phyloP scores from a whole-genome alignment of 1,284 basidiomycete species.

The Trametes polyzona region DNA sequence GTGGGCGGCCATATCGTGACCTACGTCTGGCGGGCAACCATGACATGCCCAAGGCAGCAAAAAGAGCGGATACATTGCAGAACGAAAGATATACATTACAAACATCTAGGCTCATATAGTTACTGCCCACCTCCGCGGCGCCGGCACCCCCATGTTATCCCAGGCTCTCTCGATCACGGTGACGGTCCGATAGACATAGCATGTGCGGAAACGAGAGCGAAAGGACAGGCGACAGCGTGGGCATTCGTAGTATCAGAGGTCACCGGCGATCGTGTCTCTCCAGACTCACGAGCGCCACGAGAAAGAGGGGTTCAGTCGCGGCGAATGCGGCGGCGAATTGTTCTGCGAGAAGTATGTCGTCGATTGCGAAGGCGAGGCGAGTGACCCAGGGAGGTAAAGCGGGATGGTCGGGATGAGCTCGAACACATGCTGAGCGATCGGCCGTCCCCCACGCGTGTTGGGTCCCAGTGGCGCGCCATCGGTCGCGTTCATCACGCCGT shows the following conservation, averaged over 20 bases:
- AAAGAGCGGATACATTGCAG: constrained; percentile 1
- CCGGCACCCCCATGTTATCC: not conserved
- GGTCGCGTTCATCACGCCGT: constrained; percentile 71
- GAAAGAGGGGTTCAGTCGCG: constrained; percentile 41
- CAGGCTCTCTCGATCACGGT: not conserved
- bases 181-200: not conserved
- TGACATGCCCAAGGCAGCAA: not conserved
- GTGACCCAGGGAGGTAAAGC: constrained; percentile 61
- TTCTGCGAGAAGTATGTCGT: constrained; percentile 64
- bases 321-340: constrained; percentile 60
- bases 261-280: not conserved
- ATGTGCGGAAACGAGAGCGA: not conserved
- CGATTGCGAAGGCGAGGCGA: constrained; percentile 65
- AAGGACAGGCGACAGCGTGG: no score
- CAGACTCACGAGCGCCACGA: constrained; percentile 34
- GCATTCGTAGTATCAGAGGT: not conserved
- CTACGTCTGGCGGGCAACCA: no score
- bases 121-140: not conserved
- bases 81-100: constrained; percentile 17
- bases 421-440: constrained; percentile 75
- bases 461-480: constrained; percentile 47
- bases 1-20: no score
- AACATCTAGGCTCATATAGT: constrained; percentile 21
- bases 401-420: constrained; percentile 81
- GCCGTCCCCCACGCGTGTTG: constrained; percentile 36